These are phyloP conservation scores for Leptographium lundbergii DNA, from an alignment of 2,329 filamentous ascomycete genomes.

Conservation along the genomic window DNA sequence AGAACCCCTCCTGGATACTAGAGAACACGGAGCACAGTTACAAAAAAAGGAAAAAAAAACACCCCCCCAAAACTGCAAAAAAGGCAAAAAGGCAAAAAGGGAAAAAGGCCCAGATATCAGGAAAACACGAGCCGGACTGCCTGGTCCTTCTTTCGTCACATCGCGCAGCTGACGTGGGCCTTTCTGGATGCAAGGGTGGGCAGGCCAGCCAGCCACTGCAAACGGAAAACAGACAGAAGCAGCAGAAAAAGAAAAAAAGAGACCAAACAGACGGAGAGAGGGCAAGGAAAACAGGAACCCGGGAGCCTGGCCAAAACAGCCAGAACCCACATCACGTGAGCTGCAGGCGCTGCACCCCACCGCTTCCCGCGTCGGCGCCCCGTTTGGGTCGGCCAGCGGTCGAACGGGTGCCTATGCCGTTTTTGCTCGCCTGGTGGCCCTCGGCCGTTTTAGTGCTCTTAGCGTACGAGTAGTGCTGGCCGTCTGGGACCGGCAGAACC, in stretches of 20 bases:
- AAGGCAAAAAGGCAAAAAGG: too few species aligned
- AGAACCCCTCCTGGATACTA: too few species aligned
- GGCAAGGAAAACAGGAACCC: not conserved
- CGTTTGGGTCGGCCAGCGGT: slow-evolving; percentile 8
- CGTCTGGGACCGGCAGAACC: not conserved
- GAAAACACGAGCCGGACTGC: not conserved
- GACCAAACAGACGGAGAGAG: too few species aligned
- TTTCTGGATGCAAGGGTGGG: not conserved
- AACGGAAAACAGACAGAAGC: too few species aligned
- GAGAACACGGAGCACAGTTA: too few species aligned
- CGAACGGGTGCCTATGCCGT: slow-evolving; percentile 11
- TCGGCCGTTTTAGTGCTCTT: slow-evolving; percentile 3
- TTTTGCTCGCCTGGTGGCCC: slow-evolving; percentile 6
- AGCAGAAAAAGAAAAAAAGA: not conserved
- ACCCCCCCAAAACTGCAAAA: too few species aligned
- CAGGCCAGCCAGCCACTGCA: not conserved
- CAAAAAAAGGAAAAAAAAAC: too few species aligned
- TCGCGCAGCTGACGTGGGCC: not conserved
- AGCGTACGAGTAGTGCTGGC: not conserved
- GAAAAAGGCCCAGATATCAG: too few species aligned
- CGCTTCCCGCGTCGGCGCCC: slow-evolving; percentile 8
- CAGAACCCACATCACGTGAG: slow-evolving; percentile 9
- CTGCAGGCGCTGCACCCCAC: slow-evolving; percentile 9
- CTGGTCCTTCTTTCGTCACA: not conserved
- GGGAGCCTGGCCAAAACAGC: not conserved